Percentiles rank a stretch among this genome's conserved stretches.
Evolutionary conservation across 148 eudicot species (phyloP).

Genomic region (Chenopodium berlandieri): DNA sequence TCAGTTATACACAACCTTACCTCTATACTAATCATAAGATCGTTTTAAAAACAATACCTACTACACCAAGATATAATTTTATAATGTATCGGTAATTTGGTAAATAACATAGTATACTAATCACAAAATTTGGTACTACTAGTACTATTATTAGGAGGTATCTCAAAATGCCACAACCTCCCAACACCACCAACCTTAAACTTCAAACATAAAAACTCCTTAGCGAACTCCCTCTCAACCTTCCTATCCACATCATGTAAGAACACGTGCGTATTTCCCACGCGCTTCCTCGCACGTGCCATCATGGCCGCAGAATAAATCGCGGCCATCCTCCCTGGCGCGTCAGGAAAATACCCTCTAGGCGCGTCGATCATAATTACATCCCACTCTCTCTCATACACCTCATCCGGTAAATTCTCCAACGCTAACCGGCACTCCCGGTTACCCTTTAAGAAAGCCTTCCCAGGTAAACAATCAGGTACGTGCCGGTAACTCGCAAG

Average conservation of each 20-base stretch:
- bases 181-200: slow-evolving; percentile 38
- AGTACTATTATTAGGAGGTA: slow-evolving; percentile 26
- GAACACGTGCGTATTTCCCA: slow-evolving; percentile 43
- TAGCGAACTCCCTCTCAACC: slow-evolving; percentile 37
- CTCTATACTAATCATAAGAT: background rate
- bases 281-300: slow-evolving; percentile 36
- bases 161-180: slow-evolving; percentile 52
- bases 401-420: slow-evolving; percentile 37
- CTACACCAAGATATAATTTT: no score
- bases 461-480: slow-evolving; percentile 27
- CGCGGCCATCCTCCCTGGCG: slow-evolving; percentile 54
- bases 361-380: slow-evolving; percentile 53
- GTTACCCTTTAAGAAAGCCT: slow-evolving; percentile 23
- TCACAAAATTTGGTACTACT: slow-evolving; percentile 29
- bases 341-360: slow-evolving; percentile 34
- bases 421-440: slow-evolving; percentile 31
- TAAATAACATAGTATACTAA: no score
- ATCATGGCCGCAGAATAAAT: slow-evolving; percentile 46
- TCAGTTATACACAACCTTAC: background rate
- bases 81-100: no score
- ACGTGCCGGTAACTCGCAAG: slow-evolving; percentile 19
- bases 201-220: slow-evolving; percentile 47
- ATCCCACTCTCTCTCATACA: slow-evolving; percentile 51
- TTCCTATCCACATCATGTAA: slow-evolving; percentile 44
- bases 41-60: no score